Conservation (phyloP, 495 filamentous ascomycete genomes). For the Oidiodendron maius region DNA sequence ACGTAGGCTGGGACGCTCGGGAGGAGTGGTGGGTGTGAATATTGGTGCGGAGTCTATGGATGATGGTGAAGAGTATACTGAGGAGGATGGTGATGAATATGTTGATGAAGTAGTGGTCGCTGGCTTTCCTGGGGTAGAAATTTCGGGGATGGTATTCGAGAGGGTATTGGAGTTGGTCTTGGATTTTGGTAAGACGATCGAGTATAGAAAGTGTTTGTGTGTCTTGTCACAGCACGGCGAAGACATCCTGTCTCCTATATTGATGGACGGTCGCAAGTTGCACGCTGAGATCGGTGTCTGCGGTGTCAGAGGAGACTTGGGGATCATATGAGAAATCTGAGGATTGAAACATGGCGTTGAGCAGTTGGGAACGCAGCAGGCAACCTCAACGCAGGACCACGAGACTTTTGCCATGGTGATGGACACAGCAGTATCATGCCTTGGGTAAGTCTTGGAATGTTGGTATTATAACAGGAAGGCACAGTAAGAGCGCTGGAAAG, state of each 20-base stretch:
- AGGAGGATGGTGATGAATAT: background rate
- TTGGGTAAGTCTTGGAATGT: background rate
- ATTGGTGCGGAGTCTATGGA: background rate
- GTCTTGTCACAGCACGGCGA: background rate
- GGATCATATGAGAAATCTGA: background rate
- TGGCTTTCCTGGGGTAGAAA: too few relatives aligned
- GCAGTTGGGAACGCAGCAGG: background rate
- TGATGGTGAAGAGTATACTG: background rate
- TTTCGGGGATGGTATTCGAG: background rate
- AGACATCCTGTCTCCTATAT: background rate
- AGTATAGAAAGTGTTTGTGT: background rate
- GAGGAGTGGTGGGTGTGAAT: background rate
- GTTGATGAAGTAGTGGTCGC: background rate
- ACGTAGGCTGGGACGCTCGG: background rate
- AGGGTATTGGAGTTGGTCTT: too few relatives aligned
- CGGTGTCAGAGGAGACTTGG: background rate
- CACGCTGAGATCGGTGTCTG: background rate
- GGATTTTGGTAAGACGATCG: background rate
- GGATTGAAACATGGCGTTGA: background rate
- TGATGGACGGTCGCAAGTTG: background rate
- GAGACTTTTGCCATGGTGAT: background rate
- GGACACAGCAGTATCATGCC: background rate
- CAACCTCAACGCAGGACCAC: background rate
- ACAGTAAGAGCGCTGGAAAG: too few relatives aligned
- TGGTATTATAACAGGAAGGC: too few relatives aligned